Evolutionary conservation across 345 rosid species (phyloP), one percentile per base, ranked within the genome.

Genomic region (Draba incana): DNA sequence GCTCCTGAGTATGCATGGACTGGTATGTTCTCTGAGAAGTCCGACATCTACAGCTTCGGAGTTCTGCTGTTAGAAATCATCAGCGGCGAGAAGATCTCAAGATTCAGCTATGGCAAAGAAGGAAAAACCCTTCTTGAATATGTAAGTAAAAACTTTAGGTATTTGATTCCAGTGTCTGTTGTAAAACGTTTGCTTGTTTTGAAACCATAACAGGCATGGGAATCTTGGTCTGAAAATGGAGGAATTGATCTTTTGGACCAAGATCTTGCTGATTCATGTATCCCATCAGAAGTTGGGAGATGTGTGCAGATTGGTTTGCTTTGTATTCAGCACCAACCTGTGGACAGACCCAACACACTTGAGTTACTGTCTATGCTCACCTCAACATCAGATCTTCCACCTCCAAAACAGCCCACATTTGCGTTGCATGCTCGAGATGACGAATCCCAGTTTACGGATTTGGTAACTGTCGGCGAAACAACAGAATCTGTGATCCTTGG

Each of bases 1-100:
- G 30, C 82, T 62, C 85, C 83, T 0, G 88, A 84, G 69, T 84
- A 84, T 45, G 82, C 78, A 7, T 64, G 79, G 42, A 78, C 72
- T 9, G 84, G 86, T 1, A 55, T 74, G 25, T 84, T 80, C 71
- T 80, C 83, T 2, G 75, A 74, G 33, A 84, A 84, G 38, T 82
- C 86, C 0, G 84, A 82, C 35, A 74, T 84, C 1, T 82, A 80
- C 15, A 78, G 83, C 73, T 82, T 80, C 0, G 84, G 82, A 15
- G 84, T 82, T 20, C 11, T 80, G 31, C 27, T 82, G 38, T 14
- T 62, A 24, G 75, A 70, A 43, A 70, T 63, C 12, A 71, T 71
- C 28, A 62, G 57, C 3, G 57, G 69, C 0, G 43, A 63, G 4
- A 71, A 56, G 64, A 71, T 63, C 43, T 55, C 76, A 63, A 62